Base-by-base conservation (phyloP, 345 rosid species). In the Gossypium herbaceum region DNA sequence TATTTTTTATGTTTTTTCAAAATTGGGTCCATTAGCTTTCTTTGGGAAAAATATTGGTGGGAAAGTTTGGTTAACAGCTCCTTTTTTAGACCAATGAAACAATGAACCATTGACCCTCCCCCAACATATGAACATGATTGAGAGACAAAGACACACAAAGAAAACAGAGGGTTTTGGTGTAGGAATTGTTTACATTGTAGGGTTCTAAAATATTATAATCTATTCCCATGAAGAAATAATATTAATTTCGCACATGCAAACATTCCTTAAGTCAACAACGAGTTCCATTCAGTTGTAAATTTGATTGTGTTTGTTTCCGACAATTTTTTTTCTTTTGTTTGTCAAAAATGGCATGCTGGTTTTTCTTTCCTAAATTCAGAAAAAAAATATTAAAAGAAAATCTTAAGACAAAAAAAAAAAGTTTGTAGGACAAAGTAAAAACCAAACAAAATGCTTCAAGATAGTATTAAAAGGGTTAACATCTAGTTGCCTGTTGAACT, bases 61-160 rank as follows among this genome's bases (percentile, higher is more conserved):
- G 74, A 71, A 71, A 71, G 63, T 71, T 71, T 71, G 74, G 74
- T 71, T 39, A 71, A 64, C 74, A 56, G 74, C 74, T 55, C 64
- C 74, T 47, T 71, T 71, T 71, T 55, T 54, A 2, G 74, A 54
- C 74, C 74, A 71, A 71, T 56, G 62, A 71, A 34, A 39, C 27
- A n/a, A 54, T n/a, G 20, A 54, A 64, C 34, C 29, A 71, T 71
- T 71, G 62, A 71, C 63, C 51, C 51, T 47, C 51, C 62, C 61
- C 13, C 41, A 70, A 55, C 41, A 39, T n/a, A 54, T 54, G 29
- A 29, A 55, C 63, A 71, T 71, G 74, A 39, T 71, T 71, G 63
- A 71, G 62, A 68, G 52, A 71, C 27, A 39, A 71, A 56, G 45
- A 60, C 51, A 55, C n/a, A 55, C 7, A 54, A 5, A 71, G 34